Percentiles rank a stretch among this genome's conserved stretches.
These are phyloP conservation scores for Cyamopsis tetragonoloba DNA, from an alignment of 306 rosid genomes.

Conservation along the genomic window DNA sequence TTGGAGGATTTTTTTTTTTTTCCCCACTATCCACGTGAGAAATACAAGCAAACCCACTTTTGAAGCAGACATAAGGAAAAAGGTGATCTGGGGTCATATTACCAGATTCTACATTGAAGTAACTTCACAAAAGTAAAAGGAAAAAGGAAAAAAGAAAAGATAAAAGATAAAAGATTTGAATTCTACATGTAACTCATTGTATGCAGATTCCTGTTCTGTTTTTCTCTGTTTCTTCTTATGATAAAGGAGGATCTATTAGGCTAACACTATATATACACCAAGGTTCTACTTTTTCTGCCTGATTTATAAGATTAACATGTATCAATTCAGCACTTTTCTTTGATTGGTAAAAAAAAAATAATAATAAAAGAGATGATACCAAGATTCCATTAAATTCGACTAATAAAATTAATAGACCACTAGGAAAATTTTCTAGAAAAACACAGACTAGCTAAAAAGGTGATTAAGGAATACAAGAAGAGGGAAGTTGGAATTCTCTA, in stretches of 20 bases:
- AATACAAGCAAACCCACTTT: constrained; percentile 32
- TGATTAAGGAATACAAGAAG: constrained; percentile 1
- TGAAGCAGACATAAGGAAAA: constrained; percentile 27
- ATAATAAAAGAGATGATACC: too few relatives aligned
- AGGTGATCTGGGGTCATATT: constrained; percentile 14
- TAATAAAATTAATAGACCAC: neutral
- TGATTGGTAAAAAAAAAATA: too few relatives aligned
- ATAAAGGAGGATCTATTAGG: neutral
- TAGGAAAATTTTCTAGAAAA: neutral
- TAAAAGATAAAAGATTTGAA: constrained; percentile 15
- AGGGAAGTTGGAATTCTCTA: neutral
- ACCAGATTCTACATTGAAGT: constrained; percentile 11
- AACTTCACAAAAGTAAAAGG: constrained; percentile 20
- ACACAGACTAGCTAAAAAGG: neutral
- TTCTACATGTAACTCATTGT: constrained; percentile 20
- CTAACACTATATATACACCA: neutral
- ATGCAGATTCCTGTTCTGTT: constrained; percentile 4
- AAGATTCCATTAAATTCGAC: neutral
- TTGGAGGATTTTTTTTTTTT: constrained; percentile 30
- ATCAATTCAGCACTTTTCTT: too few relatives aligned
- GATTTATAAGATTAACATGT: too few relatives aligned
- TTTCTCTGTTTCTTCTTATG: constrained; percentile 11
- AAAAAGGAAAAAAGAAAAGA: too few relatives aligned
- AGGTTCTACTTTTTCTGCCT: too few relatives aligned
- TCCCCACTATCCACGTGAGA: constrained; percentile 29